phyloP scores from a whole-genome alignment of 2,329 filamentous ascomycete species.

The Alternaria infectoria region DNA sequence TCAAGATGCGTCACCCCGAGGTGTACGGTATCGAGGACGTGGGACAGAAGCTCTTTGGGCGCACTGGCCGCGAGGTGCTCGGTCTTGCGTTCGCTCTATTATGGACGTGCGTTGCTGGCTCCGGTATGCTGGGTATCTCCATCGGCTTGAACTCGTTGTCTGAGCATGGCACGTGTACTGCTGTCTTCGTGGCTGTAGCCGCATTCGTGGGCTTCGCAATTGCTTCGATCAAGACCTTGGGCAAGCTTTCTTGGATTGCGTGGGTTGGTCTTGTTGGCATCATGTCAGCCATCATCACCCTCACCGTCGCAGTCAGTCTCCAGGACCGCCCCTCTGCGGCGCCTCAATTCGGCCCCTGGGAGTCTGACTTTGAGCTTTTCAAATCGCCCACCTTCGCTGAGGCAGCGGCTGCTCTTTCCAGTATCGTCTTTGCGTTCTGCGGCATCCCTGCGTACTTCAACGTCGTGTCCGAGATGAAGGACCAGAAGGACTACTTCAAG shows the following conservation, averaged over 20 bases:
- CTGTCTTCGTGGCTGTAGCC: slow-evolving; percentile 68
- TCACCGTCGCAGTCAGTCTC: slow-evolving; percentile 34
- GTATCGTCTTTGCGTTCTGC: slow-evolving; percentile 40
- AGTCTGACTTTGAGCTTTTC: slow-evolving; percentile 29
- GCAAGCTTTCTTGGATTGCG: slow-evolving; percentile 32
- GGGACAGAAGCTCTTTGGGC: slow-evolving; percentile 61
- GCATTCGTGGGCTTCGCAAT: slow-evolving; percentile 58
- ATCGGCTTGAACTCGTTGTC: slow-evolving; percentile 56
- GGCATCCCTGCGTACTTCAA: slow-evolving; percentile 72
- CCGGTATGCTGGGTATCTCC: slow-evolving; percentile 66
- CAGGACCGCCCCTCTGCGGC: slow-evolving; percentile 34
- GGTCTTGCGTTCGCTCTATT: slow-evolving; percentile 42
- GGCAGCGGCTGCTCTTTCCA: slow-evolving; percentile 27
- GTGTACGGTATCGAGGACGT: slow-evolving; percentile 66
- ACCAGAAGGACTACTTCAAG: slow-evolving; percentile 65
- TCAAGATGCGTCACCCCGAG: slow-evolving; percentile 61
- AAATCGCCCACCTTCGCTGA: slow-evolving; percentile 20
- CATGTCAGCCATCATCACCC: slow-evolving; percentile 25
- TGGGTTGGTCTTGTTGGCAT: slow-evolving; percentile 34
- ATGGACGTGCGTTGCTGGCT: slow-evolving; percentile 68
- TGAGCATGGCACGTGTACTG: slow-evolving; percentile 68
- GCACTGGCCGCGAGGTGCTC: slow-evolving; percentile 58
- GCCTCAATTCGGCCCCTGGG: slow-evolving; percentile 25
- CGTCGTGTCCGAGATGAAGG: slow-evolving; percentile 69
- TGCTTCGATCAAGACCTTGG: slow-evolving; percentile 53